Percentiles rank a stretch among this genome's conserved stretches.
phyloP scores from a whole-genome alignment of 306 rosid species.

The Rosa chinensis region DNA sequence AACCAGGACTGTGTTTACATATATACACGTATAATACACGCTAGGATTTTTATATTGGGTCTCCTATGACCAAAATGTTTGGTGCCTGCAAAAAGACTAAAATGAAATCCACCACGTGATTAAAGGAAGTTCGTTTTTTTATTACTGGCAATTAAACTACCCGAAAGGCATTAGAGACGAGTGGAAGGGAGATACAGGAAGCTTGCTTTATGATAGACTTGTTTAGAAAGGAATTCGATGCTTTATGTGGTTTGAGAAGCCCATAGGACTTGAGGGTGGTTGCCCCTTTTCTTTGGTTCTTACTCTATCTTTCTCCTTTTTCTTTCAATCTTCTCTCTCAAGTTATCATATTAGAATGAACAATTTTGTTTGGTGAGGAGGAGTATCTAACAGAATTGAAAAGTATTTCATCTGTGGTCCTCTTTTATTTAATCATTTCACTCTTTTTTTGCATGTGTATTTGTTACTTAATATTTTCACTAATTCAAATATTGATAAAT shows the following conservation, averaged over 20 bases:
- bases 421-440: not conserved
- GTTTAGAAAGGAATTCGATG: conserved; percentile 18
- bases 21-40: not conserved
- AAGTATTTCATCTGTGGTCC: conserved; percentile 9
- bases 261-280: conserved; percentile 14
- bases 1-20: not conserved
- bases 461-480: not conserved
- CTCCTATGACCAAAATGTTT: not conserved
- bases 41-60: not conserved
- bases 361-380: conserved; percentile 17
- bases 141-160: not conserved
- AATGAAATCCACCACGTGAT: not conserved
- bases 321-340: conserved; percentile 8
- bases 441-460: not conserved
- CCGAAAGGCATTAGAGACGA: not conserved
- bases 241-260: conserved; percentile 21
- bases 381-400: conserved; percentile 21
- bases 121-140: not conserved
- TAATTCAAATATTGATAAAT: not conserved
- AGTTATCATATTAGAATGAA: conserved; percentile 10
- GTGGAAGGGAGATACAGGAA: not conserved
- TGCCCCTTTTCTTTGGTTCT: conserved; percentile 23
- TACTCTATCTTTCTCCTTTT: conserved; percentile 21
- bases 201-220: conserved; percentile 6
- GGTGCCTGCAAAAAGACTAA: not conserved